phyloP scores from a whole-genome alignment of 768 basidiomycete species.

The Lactarius quietus region DNA sequence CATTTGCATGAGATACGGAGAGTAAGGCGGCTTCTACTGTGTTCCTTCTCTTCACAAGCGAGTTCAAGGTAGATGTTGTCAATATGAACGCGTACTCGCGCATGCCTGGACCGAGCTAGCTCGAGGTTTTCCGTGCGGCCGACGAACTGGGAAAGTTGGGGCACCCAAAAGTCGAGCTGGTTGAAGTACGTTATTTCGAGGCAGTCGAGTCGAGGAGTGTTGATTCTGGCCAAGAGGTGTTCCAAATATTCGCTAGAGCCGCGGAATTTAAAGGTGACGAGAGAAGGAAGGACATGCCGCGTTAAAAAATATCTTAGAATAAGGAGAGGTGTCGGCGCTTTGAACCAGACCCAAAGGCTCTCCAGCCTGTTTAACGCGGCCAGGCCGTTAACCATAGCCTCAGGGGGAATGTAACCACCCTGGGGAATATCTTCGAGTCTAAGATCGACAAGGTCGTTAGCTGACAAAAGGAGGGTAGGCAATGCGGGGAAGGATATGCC shows the following conservation, averaged over 20 bases:
- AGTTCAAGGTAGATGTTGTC: too few species aligned
- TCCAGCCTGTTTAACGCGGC: background rate
- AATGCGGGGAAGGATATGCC: background rate
- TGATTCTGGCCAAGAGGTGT: background rate
- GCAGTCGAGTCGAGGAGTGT: background rate
- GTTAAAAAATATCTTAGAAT: background rate
- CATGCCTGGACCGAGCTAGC: too few species aligned
- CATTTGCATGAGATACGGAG: background rate
- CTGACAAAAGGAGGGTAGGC: background rate
- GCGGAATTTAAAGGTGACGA: conserved; percentile 3
- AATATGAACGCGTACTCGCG: too few species aligned
- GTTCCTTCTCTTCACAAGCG: too few species aligned
- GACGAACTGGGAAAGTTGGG: background rate
- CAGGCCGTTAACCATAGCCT: background rate
- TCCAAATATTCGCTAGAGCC: background rate
- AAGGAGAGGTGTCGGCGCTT: background rate
- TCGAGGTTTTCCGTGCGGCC: background rate
- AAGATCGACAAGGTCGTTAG: background rate
- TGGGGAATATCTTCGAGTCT: background rate
- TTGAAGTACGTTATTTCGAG: background rate
- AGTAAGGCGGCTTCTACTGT: background rate
- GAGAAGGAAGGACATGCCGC: background rate
- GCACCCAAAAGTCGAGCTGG: background rate
- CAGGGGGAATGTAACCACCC: background rate
- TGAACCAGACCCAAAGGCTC: background rate